Evolutionary conservation across 257 asterid genomes (phyloP), one percentile per base, ranked within the genome.

Genomic region (Nicotiana sylvestris): DNA sequence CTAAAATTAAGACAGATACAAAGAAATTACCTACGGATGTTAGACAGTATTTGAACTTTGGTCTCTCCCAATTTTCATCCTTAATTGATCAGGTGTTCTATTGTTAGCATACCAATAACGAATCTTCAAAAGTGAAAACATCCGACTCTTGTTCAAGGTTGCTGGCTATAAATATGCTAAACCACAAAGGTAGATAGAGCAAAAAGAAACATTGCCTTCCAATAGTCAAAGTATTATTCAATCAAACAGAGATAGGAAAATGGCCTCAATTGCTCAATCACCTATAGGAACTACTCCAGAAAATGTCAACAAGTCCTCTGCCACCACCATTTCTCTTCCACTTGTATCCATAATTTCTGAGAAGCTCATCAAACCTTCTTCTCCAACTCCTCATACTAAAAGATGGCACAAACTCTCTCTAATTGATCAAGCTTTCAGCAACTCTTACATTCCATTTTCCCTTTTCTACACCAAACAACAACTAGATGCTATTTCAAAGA

Each of bases 381-480:
- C 77, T 35, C 77, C 64, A 16, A 57, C 64, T 17, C n/a, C 25
- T 57, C 25, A 15, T 68, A 37, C 53, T 35, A 68, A 68, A 68
- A 68, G 55, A 68, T 68, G 77, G 77, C 55, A 35, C 77, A 68
- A 33, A 9, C 53, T 67, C 33, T 67, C 76, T 32, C 46, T 67
- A 2, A 67, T 33, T 33, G 76, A 67, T 67, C 76, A 67, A 67
- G 29, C 76, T 17, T 67, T 67, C 53, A 67, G 53, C 55, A 67
- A 67, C 53, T 35, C 77, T 17, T 68, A 35, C 55, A 68, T 68
- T 35, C 55, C 55, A 18, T 68, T 68, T 37, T 68, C 77, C 30
- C 55, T 68, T 60, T 37, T 35, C 77, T 68, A 68, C 77, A 68
- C 77, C 77, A 68, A 68, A 12, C 69, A 64, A 5, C 69, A 64